phyloP scores from a whole-genome alignment of 176 grass and related monocot genomes.

The Rhynchospora breviuscula region DNA sequence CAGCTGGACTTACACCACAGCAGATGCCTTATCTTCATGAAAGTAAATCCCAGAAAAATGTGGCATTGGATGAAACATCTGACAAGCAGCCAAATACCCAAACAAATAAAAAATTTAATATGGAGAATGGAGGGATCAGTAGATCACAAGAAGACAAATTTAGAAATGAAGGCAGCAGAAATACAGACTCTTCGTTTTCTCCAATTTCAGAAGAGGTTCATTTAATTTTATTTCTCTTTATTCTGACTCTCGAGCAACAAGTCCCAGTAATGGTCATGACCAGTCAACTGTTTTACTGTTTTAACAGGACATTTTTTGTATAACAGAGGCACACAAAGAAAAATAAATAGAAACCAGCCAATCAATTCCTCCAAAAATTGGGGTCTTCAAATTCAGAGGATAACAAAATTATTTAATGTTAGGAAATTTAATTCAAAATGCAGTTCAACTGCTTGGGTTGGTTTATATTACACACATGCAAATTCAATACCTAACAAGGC shows the following conservation, averaged over 20 bases:
- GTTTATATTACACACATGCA: too few relatives aligned
- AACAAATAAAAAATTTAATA: neutral
- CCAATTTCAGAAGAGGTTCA: constrained; percentile 35
- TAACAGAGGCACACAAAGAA: neutral
- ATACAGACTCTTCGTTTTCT: constrained; percentile 17
- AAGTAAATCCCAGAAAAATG: constrained; percentile 28
- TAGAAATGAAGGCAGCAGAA: constrained; percentile 37
- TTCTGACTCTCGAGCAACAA: neutral
- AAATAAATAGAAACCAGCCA: neutral
- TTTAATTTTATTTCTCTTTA: neutral
- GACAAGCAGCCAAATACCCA: constrained; percentile 39
- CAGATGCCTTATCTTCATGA: constrained; percentile 50
- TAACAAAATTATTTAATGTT: too few relatives aligned
- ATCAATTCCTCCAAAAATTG: neutral
- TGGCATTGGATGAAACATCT: constrained; percentile 32
- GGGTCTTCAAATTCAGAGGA: too few relatives aligned
- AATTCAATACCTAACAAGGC: too few relatives aligned
- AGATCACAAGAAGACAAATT: constrained; percentile 35
- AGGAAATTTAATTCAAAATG: too few relatives aligned
- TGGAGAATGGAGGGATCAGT: constrained; percentile 33
- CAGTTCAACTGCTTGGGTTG: too few relatives aligned
- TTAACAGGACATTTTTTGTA: neutral
- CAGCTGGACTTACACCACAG: constrained; percentile 34
- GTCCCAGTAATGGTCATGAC: neutral
- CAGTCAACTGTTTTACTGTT: neutral